Conservation (phyloP, 169 alveolate genomes). For the Plasmodium vinckei region DNA sequence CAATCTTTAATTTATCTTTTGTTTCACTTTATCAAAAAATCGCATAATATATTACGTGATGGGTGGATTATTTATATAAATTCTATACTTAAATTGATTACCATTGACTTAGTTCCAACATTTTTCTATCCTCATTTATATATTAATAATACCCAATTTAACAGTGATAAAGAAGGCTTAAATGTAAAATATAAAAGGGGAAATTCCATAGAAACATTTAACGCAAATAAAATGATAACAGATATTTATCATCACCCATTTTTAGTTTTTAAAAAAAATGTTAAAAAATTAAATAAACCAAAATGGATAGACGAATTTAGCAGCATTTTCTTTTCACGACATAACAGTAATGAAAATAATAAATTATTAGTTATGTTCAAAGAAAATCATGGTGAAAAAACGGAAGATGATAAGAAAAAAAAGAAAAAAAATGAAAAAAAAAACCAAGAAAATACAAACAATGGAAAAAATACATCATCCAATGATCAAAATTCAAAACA, state of each 20-base stretch:
- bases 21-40: slow-evolving; percentile 63
- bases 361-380: slow-evolving; percentile 42
- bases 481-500: not conserved
- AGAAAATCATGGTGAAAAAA: slow-evolving; percentile 39
- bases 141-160: slow-evolving; percentile 54
- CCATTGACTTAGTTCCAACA: slow-evolving; percentile 59
- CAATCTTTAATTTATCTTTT: slow-evolving; percentile 65
- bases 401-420: slow-evolving; percentile 49
- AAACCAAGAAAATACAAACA: not conserved
- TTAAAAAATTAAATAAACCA: slow-evolving; percentile 60
- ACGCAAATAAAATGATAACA: slow-evolving; percentile 58
- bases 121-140: slow-evolving; percentile 65
- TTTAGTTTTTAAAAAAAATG: slow-evolving; percentile 62
- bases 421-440: slow-evolving; percentile 19
- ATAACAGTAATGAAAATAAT: slow-evolving; percentile 48
- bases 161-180: slow-evolving; percentile 47
- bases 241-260: slow-evolving; percentile 64
- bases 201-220: slow-evolving; percentile 60
- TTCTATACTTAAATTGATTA: slow-evolving; percentile 37
- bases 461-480: not conserved
- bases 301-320: slow-evolving; percentile 77
- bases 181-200: slow-evolving; percentile 43
- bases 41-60: slow-evolving; percentile 65
- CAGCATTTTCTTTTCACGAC: slow-evolving; percentile 60
- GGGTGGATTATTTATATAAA: slow-evolving; percentile 65